Base-by-base conservation (phyloP, 371 early-diverging fungal genomes). In the Apophysomyces trapeziformis region DNA sequence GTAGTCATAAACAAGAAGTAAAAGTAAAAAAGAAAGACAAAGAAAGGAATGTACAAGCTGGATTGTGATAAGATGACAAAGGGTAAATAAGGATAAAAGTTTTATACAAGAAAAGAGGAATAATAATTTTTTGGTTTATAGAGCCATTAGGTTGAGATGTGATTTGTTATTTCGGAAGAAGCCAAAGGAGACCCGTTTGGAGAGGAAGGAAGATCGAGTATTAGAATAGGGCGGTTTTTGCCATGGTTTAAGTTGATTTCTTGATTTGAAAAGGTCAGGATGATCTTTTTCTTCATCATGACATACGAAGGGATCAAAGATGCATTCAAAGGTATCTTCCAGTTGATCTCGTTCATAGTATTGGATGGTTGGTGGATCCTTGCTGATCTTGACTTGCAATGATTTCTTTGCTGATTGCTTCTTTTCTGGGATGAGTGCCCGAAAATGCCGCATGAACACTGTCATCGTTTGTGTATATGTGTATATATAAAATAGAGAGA, bases 201-300 rank as follows among this genome's bases (percentile, higher is more conserved):
- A 45, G 1, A 67, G 58, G 14, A 44, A 16, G 5, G 67, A 57
- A 26, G 57, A 38, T 43, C 32, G 57, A 9, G 47, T 60, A 41
- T 12, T 21, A 26, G 60, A 57, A 41, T 67, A 71, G 7, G 64
- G 66, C 0, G 75, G 71, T 43, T 70, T 67, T 60, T 77, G 76
- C 79, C 79, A 82, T 32, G 79, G 76, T 38, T 82, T 76, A 1
- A 68, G 21, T 5, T 63, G 59, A 26, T 69, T 73, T 56, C 64
- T 44, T 16, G 67, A 60, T 12, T 36, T 37, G 44, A 65, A 68
- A 13, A 65, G 44, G 65, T 78, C 81, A 21, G 78, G 76, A 44
- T 80, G 78, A 32, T 80, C 81, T 59, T 72, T 66, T 71, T 80
- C 81, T 12, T 72, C 71, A 56, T 80, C 81, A 59, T 80, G 81